A percentile compares a stretch with the other conserved stretches of the same genome.
Evolutionary conservation across 1,139 yeast species (phyloP).

Genomic region (Magnusiomyces sp.): DNA sequence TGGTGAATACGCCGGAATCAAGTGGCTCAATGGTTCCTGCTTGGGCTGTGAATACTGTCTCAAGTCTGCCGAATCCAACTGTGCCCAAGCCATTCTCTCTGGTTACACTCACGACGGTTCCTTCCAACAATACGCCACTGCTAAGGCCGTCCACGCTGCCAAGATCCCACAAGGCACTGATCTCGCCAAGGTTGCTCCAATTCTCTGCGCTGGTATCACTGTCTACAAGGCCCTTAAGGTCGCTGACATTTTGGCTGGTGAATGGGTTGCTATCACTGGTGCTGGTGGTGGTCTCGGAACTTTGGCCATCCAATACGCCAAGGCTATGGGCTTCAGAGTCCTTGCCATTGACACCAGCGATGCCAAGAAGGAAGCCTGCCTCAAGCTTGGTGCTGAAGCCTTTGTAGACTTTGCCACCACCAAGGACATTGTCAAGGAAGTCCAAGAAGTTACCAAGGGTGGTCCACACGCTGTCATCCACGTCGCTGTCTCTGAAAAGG

Average conservation of each 20-base stretch:
- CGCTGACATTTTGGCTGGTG: slow-evolving; percentile 57
- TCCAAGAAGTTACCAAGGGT: slow-evolving; percentile 55
- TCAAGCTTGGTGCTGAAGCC: slow-evolving; percentile 58
- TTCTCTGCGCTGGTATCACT: slow-evolving; percentile 74
- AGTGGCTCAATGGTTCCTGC: slow-evolving; percentile 66
- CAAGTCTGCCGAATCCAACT: slow-evolving; percentile 59
- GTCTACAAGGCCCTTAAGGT: slow-evolving; percentile 76
- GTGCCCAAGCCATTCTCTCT: slow-evolving; percentile 58
- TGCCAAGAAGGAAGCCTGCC: slow-evolving; percentile 49
- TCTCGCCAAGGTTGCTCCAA: slow-evolving; percentile 68
- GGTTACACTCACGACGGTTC: slow-evolving; percentile 80
- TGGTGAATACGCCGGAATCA: slow-evolving; percentile 74
- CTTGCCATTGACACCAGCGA: slow-evolving; percentile 70
- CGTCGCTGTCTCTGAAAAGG: slow-evolving; percentile 69
- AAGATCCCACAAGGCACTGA: slow-evolving; percentile 62
- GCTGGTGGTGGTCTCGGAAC: slow-evolving; percentile 85
- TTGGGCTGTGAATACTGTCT: slow-evolving; percentile 66
- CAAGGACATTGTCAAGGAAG: slow-evolving; percentile 45
- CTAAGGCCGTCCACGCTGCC: slow-evolving; percentile 83
- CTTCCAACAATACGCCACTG: slow-evolving; percentile 78
- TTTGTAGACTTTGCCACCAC: slow-evolving; percentile 50
- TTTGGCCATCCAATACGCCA: slow-evolving; percentile 71
- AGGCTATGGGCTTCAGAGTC: slow-evolving; percentile 74
- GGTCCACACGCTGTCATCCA: slow-evolving; percentile 74
- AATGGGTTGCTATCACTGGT: slow-evolving; percentile 76